These are phyloP conservation scores for Xenosphaeropsis pyriputrescens DNA, from an alignment of 2,329 filamentous ascomycete species.

Conservation along the genomic window DNA sequence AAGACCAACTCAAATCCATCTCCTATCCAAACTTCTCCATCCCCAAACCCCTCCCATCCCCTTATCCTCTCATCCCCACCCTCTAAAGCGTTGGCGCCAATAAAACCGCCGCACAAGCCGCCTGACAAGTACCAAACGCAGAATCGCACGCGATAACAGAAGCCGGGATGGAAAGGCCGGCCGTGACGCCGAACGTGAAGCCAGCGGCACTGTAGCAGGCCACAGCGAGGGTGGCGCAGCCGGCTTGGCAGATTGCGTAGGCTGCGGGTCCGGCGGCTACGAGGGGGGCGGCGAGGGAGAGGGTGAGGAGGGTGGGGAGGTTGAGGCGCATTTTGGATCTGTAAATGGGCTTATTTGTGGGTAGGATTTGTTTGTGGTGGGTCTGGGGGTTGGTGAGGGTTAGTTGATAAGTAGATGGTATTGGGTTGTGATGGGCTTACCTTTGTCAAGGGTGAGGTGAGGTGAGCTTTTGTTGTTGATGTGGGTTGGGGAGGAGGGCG, in stretches of 20 bases:
- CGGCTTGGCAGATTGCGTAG: constrained; percentile 31
- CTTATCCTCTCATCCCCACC: too few species aligned
- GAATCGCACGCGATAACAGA: constrained; percentile 27
- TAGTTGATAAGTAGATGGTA: too few species aligned
- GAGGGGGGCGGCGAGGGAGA: constrained; percentile 1
- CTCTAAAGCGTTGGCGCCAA: constrained; percentile 19
- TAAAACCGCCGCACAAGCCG: constrained; percentile 23
- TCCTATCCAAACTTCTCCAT: too few species aligned
- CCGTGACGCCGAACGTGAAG: constrained; percentile 23
- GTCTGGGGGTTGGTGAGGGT: too few species aligned
- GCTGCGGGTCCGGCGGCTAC: constrained; percentile 17
- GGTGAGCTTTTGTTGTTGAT: too few species aligned
- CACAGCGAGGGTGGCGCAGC: constrained; percentile 26
- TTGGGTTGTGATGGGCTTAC: too few species aligned
- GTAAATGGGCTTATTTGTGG: too few species aligned
- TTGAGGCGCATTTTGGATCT: constrained; percentile 2
- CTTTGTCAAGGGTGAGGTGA: too few species aligned
- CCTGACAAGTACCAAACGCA: constrained; percentile 28
- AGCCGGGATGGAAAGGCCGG: constrained; percentile 22
- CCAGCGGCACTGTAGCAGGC: constrained; percentile 31
- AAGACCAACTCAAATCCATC: too few species aligned
- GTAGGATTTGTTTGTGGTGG: too few species aligned
- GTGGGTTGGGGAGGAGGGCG: too few species aligned
- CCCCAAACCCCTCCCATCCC: too few species aligned
- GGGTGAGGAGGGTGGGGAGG: constrained; percentile 1